A percentile compares a stretch with the other conserved stretches of the same genome.
phyloP scores from a whole-genome alignment of 306 rosid genomes.

The Argentina anserina region DNA sequence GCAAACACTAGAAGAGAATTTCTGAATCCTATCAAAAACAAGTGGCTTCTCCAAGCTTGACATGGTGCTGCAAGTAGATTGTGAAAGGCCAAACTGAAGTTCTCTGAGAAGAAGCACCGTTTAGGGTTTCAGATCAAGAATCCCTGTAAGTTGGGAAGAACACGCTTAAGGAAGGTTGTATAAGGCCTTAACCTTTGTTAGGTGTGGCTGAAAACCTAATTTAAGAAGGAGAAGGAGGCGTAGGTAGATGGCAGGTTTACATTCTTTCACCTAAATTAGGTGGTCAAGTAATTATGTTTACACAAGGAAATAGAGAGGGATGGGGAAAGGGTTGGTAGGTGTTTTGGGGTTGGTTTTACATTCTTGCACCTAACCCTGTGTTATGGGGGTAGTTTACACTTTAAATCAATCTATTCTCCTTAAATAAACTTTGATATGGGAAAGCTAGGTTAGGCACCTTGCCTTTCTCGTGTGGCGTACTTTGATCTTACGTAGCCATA shows the following conservation, averaged over 20 bases:
- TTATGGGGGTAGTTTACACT: background rate
- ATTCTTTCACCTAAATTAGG: background rate
- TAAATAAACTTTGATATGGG: background rate
- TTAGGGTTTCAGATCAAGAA: background rate
- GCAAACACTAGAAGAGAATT: conserved; percentile 74
- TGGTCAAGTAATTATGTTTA: background rate
- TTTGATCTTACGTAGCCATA: background rate
- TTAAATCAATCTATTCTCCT: background rate
- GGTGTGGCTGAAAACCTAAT: background rate
- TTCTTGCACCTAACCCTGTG: background rate
- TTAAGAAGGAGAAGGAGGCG: background rate
- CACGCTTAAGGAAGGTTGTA: background rate
- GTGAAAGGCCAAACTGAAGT: conserved; percentile 21
- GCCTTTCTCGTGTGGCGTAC: background rate
- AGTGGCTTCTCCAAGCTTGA: conserved; percentile 94
- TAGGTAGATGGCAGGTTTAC: background rate
- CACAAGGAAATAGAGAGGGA: background rate
- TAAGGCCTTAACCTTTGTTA: background rate
- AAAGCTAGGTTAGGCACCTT: background rate
- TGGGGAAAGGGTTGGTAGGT: background rate
- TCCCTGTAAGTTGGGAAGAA: background rate
- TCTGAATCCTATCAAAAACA: conserved; percentile 72
- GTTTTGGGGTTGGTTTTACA: background rate
- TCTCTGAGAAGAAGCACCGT: background rate
- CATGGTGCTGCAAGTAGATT: conserved; percentile 44